Evolutionary conservation across 2,329 filamentous ascomycete genomes (phyloP).

Genomic region (Akanthomyces muscarius): DNA sequence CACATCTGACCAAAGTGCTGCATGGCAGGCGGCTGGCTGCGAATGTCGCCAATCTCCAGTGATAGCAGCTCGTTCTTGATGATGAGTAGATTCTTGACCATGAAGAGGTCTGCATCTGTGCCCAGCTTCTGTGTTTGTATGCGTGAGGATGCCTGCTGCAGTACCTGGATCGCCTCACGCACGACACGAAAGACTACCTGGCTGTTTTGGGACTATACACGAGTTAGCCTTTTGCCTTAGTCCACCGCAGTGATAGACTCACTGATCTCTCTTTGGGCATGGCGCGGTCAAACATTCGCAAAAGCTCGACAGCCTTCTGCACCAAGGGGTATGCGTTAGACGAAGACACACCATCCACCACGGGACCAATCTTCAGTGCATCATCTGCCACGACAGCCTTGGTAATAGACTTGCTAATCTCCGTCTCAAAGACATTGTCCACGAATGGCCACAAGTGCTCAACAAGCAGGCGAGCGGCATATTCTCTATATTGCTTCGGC

Average conservation of each 20-base stretch:
- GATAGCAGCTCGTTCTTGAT: conserved; percentile 95
- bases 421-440: conserved; percentile 51
- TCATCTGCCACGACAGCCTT: conserved; percentile 45
- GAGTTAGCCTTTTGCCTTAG: conserved; percentile 18
- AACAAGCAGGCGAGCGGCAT: conserved; percentile 51
- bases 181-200: conserved; percentile 67
- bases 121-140: conserved; percentile 59
- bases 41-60: conserved; percentile 79
- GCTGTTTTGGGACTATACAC: conserved; percentile 41
- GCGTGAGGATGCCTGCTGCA: conserved; percentile 70
- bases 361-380: conserved; percentile 47
- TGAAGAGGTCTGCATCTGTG: conserved; percentile 80
- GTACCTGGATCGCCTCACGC: conserved; percentile 79
- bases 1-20: conserved; percentile 63
- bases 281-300: conserved; percentile 59
- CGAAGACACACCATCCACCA: conserved; percentile 45
- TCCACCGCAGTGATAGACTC: conserved; percentile 28
- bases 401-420: conserved; percentile 52
- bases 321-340: conserved; percentile 57
- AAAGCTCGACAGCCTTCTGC: conserved; percentile 54
- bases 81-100: conserved; percentile 90
- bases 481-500: conserved; percentile 50
- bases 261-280: conserved; percentile 62
- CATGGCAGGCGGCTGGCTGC: conserved; percentile 46
- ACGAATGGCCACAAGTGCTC: conserved; percentile 56